Evolutionary conservation across 2,329 filamentous ascomycete genomes (phyloP).

Genomic region (Pseudogymnoascus sp.): DNA sequence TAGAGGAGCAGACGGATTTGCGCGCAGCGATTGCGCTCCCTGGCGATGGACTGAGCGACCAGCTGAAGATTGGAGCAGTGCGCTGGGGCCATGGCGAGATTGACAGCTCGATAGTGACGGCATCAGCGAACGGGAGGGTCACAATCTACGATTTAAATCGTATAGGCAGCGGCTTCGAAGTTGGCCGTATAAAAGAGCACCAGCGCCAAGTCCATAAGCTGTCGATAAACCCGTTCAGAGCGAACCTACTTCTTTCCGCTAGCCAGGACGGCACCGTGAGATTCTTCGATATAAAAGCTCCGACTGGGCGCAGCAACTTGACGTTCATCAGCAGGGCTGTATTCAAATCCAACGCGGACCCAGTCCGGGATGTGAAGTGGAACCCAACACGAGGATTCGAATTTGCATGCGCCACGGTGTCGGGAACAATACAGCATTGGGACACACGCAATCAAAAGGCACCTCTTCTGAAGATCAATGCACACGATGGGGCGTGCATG

Average conservation of each 20-base stretch:
- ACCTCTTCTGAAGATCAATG: constrained; percentile 52
- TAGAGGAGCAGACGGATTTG: constrained; percentile 52
- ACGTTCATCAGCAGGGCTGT: constrained; percentile 33
- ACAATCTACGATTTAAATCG: constrained; percentile 55
- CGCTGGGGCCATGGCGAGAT: constrained; percentile 45
- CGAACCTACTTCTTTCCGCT: constrained; percentile 52
- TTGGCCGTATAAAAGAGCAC: constrained; percentile 55
- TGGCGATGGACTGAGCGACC: constrained; percentile 41
- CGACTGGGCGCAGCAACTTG: constrained; percentile 41
- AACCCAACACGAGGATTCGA: constrained; percentile 53
- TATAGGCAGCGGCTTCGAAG: constrained; percentile 36
- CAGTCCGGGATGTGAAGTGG: constrained; percentile 58
- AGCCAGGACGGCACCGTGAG: constrained; percentile 58
- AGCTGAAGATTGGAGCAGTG: constrained; percentile 57
- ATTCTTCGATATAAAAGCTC: constrained; percentile 48
- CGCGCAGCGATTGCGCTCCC: constrained; percentile 48
- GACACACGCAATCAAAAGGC: constrained; percentile 49
- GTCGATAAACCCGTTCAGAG: constrained; percentile 54
- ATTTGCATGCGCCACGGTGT: constrained; percentile 59
- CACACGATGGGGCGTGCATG: constrained; percentile 53
- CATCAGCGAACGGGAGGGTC: constrained; percentile 57
- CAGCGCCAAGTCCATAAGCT: constrained; percentile 57
- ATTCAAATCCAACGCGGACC: constrained; percentile 42
- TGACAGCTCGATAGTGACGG: constrained; percentile 52
- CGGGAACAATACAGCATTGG: constrained; percentile 57